Evolutionary conservation across 805 yeast species (phyloP).

Genomic region (Dipodascopsis tothii): DNA sequence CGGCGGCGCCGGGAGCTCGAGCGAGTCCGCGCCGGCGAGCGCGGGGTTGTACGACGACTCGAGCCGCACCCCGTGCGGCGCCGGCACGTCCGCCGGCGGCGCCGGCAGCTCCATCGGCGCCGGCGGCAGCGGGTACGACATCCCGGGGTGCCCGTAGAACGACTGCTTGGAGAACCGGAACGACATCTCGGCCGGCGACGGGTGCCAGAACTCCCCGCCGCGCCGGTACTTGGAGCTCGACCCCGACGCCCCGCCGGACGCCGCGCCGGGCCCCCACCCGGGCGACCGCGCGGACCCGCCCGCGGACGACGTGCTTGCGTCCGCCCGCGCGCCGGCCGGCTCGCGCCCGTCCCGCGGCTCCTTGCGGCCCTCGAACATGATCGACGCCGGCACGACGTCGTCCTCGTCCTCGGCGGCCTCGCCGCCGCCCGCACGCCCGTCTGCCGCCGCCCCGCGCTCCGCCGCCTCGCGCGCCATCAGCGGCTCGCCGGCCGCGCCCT

Average conservation of each 20-base stretch:
- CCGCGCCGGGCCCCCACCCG: neutral
- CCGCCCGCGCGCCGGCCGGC: no score
- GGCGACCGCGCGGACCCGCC: neutral
- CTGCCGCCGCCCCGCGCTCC: no score
- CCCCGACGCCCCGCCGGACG: neutral
- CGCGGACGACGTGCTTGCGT: no score
- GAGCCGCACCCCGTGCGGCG: conserved; percentile 18
- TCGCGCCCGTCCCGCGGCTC: no score
- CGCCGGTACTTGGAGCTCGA: conserved; percentile 3
- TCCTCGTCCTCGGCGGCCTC: conserved; percentile 13
- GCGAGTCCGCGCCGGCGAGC: neutral
- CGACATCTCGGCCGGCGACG: conserved; percentile 21
- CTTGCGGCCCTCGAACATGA: conserved; percentile 11
- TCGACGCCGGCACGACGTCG: conserved; percentile 14
- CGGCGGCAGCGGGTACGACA: conserved; percentile 21
- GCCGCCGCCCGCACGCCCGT: conserved; percentile 1
- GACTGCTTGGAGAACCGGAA: conserved; percentile 16
- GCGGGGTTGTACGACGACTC: conserved; percentile 17
- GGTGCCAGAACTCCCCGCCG: conserved; percentile 12
- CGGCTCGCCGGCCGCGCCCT: neutral
- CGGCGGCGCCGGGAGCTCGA: conserved; percentile 18
- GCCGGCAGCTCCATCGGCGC: conserved; percentile 19
- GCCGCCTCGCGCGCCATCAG: conserved; percentile 4
- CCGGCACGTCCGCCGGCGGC: conserved; percentile 16
- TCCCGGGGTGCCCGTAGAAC: conserved; percentile 17